Conservation (phyloP, 179 eudicot species). For the Beta corolliflora region DNA sequence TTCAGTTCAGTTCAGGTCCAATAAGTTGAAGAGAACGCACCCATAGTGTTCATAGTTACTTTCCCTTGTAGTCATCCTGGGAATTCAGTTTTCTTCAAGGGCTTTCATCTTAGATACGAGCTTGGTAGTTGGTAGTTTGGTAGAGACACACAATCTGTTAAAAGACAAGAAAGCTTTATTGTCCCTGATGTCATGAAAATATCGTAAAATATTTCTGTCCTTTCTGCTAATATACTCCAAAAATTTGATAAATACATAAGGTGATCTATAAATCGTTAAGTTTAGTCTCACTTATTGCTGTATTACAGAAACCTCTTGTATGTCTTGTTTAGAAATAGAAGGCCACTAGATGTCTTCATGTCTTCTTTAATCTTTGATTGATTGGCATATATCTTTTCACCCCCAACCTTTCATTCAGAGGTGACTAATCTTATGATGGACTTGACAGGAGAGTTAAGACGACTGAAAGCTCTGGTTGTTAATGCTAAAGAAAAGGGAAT, state of each 20-base stretch:
- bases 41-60: not conserved
- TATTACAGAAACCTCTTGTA: not conserved
- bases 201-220: not conserved
- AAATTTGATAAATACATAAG: not conserved
- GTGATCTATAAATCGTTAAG: not conserved
- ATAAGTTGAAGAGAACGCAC: no score
- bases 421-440: constrained; percentile 13
- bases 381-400: not conserved
- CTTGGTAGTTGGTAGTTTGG: not conserved
- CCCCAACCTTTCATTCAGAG: not conserved
- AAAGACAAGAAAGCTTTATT: not conserved
- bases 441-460: constrained; percentile 60
- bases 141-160: not conserved
- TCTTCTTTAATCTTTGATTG: not conserved
- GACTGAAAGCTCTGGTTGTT: constrained; percentile 52
- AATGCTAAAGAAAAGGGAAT: constrained; percentile 59
- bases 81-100: not conserved
- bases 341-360: not conserved
- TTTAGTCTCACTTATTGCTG: not conserved
- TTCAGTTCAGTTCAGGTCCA: no score
- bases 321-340: not conserved
- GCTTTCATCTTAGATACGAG: not conserved
- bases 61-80: not conserved
- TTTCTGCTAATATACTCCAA: not conserved
- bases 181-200: not conserved